Percentiles rank a stretch among this genome's conserved stretches.
These are phyloP conservation scores for Penicillium polonicum DNA, from an alignment of 2,329 filamentous ascomycete species.

Conservation along the genomic window DNA sequence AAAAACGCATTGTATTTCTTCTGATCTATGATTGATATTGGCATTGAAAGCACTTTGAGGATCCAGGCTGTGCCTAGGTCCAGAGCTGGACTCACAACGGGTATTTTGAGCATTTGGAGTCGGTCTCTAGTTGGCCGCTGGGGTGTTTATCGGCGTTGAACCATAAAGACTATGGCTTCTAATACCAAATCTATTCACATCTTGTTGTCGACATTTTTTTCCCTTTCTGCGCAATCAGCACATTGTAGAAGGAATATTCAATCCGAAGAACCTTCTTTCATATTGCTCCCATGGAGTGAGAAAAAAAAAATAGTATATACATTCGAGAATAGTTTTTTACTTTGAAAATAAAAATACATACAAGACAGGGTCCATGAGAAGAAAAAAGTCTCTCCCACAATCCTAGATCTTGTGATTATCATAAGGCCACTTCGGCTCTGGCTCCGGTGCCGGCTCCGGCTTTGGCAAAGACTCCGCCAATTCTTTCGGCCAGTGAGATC, in stretches of 20 bases:
- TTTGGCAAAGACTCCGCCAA: not conserved
- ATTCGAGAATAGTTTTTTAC: constrained; percentile 11
- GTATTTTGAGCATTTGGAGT: too few relatives aligned
- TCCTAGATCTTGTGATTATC: not conserved
- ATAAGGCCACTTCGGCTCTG: not conserved
- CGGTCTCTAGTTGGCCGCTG: too few relatives aligned
- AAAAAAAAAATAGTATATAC: constrained; percentile 13
- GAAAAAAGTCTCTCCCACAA: not conserved
- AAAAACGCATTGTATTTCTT: not conserved
- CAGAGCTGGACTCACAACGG: not conserved
- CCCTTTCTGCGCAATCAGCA: not conserved
- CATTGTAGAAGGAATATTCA: not conserved
- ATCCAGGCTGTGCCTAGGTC: not conserved
- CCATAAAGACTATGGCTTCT: not conserved
- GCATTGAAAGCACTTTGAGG: not conserved
- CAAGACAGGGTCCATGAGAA: not conserved
- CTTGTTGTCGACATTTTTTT: too few relatives aligned
- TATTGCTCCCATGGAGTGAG: not conserved
- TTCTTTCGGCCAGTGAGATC: constrained; percentile 8
- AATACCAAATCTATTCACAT: not conserved
- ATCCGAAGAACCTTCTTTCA: not conserved
- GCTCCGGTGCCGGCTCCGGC: not conserved
- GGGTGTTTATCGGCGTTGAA: not conserved
- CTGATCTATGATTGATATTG: not conserved
- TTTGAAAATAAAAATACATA: constrained; percentile 6